Evolutionary conservation across 768 basidiomycete genomes (phyloP).

Genomic region (Phaeotremella skinneri): DNA sequence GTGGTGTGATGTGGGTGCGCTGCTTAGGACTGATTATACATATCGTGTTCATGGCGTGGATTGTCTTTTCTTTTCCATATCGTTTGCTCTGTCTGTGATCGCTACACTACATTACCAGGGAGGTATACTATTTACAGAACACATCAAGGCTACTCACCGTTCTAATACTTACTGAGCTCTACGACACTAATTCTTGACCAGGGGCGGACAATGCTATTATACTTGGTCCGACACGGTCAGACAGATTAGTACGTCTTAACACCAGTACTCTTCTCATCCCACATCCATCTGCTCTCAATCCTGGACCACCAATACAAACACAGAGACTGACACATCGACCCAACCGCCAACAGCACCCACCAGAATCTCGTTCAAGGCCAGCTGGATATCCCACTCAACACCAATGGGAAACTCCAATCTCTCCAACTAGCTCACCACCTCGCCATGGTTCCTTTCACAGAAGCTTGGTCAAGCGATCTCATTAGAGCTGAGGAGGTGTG

Average conservation of each 20-base stretch:
- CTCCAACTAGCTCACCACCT: slow-evolving; percentile 19
- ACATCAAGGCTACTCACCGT: too few relatives aligned
- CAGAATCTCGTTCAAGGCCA: slow-evolving; percentile 28
- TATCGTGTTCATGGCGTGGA: too few relatives aligned
- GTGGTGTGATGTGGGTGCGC: background rate
- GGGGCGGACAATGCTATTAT: slow-evolving; percentile 16
- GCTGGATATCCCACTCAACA: slow-evolving; percentile 21
- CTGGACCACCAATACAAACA: background rate
- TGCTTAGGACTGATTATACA: too few relatives aligned
- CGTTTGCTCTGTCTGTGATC: too few relatives aligned
- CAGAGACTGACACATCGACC: background rate
- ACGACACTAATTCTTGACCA: background rate
- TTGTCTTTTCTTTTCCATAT: too few relatives aligned
- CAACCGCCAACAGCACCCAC: slow-evolving; percentile 16
- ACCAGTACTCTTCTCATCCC: background rate
- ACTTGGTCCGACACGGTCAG: slow-evolving; percentile 24
- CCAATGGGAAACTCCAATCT: slow-evolving; percentile 18
- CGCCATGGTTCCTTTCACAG: slow-evolving; percentile 19
- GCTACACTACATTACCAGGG: too few relatives aligned
- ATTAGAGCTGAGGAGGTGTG: slow-evolving; percentile 17
- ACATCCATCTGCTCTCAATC: background rate
- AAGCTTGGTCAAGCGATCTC: slow-evolving; percentile 17
- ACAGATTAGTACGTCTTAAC: slow-evolving; percentile 16
- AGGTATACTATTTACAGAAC: too few relatives aligned
- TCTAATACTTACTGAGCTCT: too few relatives aligned